Evolutionary conservation across 805 yeast genomes (phyloP).

Genomic region (Yarrowia porcina): DNA sequence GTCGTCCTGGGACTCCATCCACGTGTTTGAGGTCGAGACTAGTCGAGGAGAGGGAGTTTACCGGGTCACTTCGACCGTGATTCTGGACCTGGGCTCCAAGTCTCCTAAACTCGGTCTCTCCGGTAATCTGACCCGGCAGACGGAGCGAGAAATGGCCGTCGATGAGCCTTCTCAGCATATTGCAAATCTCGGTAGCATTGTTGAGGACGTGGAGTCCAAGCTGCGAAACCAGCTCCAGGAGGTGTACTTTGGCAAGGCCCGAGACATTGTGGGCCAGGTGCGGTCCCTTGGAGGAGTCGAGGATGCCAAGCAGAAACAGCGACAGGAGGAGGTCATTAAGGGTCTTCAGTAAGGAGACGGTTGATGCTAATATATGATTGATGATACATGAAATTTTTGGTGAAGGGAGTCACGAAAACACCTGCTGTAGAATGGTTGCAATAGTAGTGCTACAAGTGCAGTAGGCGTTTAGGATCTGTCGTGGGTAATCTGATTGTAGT

Average conservation of each 20-base stretch:
- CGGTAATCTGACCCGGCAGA: conserved; percentile 84
- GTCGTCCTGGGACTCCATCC: conserved; percentile 89
- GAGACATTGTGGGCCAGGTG: conserved; percentile 75
- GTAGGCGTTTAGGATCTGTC: too few species aligned
- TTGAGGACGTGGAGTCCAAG: conserved; percentile 86
- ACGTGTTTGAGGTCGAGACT: conserved; percentile 72
- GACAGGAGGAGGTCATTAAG: conserved; percentile 24
- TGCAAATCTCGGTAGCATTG: conserved; percentile 75
- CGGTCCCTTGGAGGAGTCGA: conserved; percentile 37
- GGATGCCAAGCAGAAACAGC: conserved; percentile 2
- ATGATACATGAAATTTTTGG: too few species aligned
- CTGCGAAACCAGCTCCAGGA: conserved; percentile 85
- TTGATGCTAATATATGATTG: too few species aligned
- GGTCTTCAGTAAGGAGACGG: conserved; percentile 25
- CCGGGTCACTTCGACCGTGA: conserved; percentile 81
- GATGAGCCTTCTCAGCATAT: conserved; percentile 56
- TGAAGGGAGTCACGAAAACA: too few species aligned
- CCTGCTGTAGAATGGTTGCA: too few species aligned
- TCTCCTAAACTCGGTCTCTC: conserved; percentile 52
- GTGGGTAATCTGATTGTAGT: too few species aligned
- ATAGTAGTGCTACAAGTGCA: too few species aligned
- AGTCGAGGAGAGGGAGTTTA: conserved; percentile 49
- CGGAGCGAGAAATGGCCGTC: conserved; percentile 48
- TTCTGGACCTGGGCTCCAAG: conserved; percentile 59
- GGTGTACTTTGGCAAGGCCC: conserved; percentile 91